phyloP scores from a whole-genome alignment of 1,284 basidiomycete species.

The Chondrostereum purpureum region DNA sequence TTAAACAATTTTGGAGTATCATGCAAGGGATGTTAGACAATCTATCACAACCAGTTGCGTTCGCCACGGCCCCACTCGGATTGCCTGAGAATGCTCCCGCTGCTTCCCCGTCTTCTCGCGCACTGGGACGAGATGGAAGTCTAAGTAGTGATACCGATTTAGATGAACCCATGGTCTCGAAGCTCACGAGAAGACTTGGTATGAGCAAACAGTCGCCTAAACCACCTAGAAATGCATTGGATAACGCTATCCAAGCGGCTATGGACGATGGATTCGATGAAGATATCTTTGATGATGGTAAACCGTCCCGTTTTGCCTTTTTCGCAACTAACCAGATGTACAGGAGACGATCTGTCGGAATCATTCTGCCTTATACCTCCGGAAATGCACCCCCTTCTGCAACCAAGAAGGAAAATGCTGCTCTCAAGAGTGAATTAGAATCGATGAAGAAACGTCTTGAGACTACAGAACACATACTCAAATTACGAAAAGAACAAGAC shows the following conservation, averaged over 20 bases:
- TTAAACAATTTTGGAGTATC: slow-evolving; percentile 81
- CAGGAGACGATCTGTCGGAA: slow-evolving; percentile 63
- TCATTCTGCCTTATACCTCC: slow-evolving; percentile 69
- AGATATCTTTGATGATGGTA: slow-evolving; percentile 35
- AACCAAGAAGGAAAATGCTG: slow-evolving; percentile 59
- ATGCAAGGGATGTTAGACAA: slow-evolving; percentile 79
- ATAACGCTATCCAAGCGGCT: not conserved
- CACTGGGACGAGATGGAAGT: slow-evolving; percentile 37
- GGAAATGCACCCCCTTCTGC: slow-evolving; percentile 43
- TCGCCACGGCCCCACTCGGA: slow-evolving; percentile 69
- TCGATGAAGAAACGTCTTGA: slow-evolving; percentile 49
- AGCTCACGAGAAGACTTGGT: slow-evolving; percentile 40
- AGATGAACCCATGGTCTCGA: slow-evolving; percentile 51
- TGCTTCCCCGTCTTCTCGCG: slow-evolving; percentile 18
- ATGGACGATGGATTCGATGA: slow-evolving; percentile 31
- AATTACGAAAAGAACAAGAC: slow-evolving; percentile 69
- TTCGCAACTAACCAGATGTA: slow-evolving; percentile 9
- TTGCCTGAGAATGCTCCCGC: slow-evolving; percentile 25
- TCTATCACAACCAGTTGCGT: slow-evolving; percentile 78
- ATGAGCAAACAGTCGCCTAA: slow-evolving; percentile 18
- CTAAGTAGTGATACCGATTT: slow-evolving; percentile 58
- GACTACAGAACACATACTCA: slow-evolving; percentile 52
- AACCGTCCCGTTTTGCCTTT: slow-evolving; percentile 1
- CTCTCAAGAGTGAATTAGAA: slow-evolving; percentile 54
- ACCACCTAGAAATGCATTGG: not conserved